Conservation (phyloP, 164 flowering plant species). For the grape (Vitis vinifera) region DNA sequence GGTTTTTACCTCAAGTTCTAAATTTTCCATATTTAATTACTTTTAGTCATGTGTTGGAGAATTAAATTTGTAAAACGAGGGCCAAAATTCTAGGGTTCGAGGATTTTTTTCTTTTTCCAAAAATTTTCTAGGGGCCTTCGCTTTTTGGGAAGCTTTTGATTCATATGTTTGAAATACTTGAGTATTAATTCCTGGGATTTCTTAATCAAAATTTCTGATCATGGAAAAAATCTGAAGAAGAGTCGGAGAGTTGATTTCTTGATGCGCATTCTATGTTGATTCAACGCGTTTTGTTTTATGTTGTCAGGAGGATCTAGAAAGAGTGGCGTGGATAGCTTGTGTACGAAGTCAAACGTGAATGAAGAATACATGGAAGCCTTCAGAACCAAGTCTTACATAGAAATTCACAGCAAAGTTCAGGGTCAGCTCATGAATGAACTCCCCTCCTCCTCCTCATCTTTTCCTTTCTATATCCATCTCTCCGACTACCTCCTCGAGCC, state of each 20-base stretch:
- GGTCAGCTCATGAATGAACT: constrained; percentile 22
- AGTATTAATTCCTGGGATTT: too few species aligned
- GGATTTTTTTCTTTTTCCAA: too few species aligned
- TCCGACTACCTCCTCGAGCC: constrained; percentile 59
- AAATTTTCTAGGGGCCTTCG: too few species aligned
- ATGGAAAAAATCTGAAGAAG: not conserved
- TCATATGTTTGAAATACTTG: too few species aligned
- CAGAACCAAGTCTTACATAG: constrained; percentile 74
- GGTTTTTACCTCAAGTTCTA: too few species aligned
- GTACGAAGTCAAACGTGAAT: constrained; percentile 48
- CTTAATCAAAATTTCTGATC: too few species aligned
- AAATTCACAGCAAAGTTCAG: constrained; percentile 61
- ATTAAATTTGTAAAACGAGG: too few species aligned
- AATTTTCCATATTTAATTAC: too few species aligned
- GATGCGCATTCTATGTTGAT: not conserved
- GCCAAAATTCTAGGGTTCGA: too few species aligned
- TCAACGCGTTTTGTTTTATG: not conserved
- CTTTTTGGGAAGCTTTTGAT: too few species aligned
- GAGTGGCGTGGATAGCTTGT: constrained; percentile 19
- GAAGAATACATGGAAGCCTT: constrained; percentile 78
- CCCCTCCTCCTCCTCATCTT: constrained; percentile 12
- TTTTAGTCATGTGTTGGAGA: too few species aligned
- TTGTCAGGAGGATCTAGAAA: constrained; percentile 20
- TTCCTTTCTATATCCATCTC: constrained; percentile 22
- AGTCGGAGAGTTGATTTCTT: not conserved